Base-by-base conservation (phyloP, 768 basidiomycete species). In the Naganishia randhawae region DNA sequence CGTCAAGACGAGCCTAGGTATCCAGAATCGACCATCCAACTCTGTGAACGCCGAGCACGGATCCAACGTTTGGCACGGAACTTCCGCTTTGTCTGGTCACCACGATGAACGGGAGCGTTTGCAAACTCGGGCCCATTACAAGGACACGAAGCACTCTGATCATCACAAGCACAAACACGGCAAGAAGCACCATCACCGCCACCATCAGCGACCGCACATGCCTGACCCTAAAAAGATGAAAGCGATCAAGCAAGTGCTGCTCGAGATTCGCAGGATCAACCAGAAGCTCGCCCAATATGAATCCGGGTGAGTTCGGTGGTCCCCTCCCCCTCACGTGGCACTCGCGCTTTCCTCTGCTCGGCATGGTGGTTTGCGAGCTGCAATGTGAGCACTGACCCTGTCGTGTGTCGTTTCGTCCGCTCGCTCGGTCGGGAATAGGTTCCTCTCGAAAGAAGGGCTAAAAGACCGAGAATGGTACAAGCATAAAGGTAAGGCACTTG, bases 381-480 rank as follows among this genome's bases (percentile, higher is more conserved):
- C n/a, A n/a, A n/a, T n/a, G n/a, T n/a, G n/a, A n/a, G n/a, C n/a
- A n/a, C n/a, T n/a, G n/a, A n/a, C n/a, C n/a, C n/a, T n/a, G n/a
- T n/a, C n/a, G n/a, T n/a, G n/a, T n/a, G n/a, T n/a, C n/a, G n/a
- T n/a, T n/a, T n/a, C n/a, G n/a, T n/a, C n/a, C n/a, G n/a, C n/a
- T n/a, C n/a, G n/a, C n/a, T 62, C n/a, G 14, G 22, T 25, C 31
- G 29, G 17, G 22, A 27, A 39, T 48, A 67, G 66, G 27, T 78
- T 79, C 72, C 69, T 79, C 61, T 75, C 75, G 37, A 69, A 76
- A 42, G 71, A 76, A 11, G 78, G 78, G 10, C 74, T 81, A 50
- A 76, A 73, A 70, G 76, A 76, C 19, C 69, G 80, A 48, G 76
- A 78, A 65, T 81, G 80, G 80, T 81, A 80, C 69, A 72, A 73